Evolutionary conservation across 1,284 basidiomycete genomes (phyloP).

Genomic region (Ceratobasidium sp.): DNA sequence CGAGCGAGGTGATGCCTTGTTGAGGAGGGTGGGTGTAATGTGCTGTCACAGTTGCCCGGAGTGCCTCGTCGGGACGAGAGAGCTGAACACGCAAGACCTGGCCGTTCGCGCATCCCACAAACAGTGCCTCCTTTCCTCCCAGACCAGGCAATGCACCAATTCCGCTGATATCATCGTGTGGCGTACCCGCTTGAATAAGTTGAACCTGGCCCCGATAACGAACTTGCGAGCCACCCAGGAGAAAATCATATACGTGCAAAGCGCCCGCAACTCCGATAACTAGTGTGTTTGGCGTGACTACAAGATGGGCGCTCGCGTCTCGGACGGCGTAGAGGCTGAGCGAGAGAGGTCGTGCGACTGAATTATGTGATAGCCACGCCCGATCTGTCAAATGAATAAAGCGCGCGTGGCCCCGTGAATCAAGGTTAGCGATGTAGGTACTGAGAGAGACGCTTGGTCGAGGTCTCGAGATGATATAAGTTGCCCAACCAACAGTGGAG

Average conservation of each 20-base stretch:
- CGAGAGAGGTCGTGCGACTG: constrained; percentile 68
- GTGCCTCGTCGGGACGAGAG: neutral
- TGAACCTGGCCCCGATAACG: constrained; percentile 44
- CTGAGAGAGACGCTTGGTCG: constrained; percentile 10
- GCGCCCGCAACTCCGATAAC: constrained; percentile 67
- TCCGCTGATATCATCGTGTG: constrained; percentile 61
- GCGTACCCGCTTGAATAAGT: constrained; percentile 49
- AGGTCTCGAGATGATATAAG: neutral
- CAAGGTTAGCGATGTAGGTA: neutral
- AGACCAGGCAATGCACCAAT: neutral
- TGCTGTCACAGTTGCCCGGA: constrained; percentile 4
- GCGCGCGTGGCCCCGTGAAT: neutral
- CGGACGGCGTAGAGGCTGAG: constrained; percentile 63
- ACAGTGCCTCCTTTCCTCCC: neutral
- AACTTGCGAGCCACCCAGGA: constrained; percentile 59
- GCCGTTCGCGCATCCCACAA: constrained; percentile 13
- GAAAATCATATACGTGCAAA: constrained; percentile 70
- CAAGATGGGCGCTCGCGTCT: constrained; percentile 66
- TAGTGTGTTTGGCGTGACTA: constrained; percentile 63
- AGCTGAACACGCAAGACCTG: neutral
- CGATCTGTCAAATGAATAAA: constrained; percentile 54
- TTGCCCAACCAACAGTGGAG: constrained; percentile 12
- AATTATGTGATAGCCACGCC: constrained; percentile 61
- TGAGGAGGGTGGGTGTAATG: constrained; percentile 3
- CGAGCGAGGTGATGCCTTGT: constrained; percentile 2